A percentile compares a stretch with the other conserved stretches of the same genome.
These are phyloP conservation scores for Talaromyces pinophilus DNA, from an alignment of 2,329 filamentous ascomycete species.

Conservation along the genomic window DNA sequence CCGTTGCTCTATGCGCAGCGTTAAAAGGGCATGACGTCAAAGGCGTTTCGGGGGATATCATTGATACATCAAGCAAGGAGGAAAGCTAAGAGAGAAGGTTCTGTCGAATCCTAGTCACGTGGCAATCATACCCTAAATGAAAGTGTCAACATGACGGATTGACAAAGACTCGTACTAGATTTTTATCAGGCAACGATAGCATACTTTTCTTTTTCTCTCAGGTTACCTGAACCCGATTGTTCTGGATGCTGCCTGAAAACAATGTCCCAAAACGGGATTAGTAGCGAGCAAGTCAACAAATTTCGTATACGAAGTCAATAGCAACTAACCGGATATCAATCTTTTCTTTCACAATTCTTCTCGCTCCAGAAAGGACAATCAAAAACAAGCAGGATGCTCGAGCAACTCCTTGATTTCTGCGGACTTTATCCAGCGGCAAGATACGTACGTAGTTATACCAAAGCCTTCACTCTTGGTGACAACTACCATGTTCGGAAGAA, in stretches of 20 bases:
- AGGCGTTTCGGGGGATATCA: neutral
- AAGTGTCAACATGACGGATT: neutral
- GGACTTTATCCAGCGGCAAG: neutral
- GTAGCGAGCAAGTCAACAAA: neutral
- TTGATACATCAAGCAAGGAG: neutral
- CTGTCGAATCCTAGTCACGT: neutral
- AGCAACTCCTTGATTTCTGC: neutral
- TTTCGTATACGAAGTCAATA: neutral
- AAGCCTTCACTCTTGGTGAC: neutral
- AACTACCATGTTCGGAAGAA: neutral
- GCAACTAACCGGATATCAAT: neutral
- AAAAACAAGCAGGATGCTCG: neutral
- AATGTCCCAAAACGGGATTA: neutral
- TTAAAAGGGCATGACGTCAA: neutral
- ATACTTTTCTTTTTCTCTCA: too few species aligned
- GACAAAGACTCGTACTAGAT: neutral
- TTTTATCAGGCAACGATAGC: neutral
- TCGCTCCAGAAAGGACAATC: neutral
- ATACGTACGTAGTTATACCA: neutral
- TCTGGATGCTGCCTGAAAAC: neutral
- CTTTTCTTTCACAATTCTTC: neutral
- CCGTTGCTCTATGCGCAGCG: neutral
- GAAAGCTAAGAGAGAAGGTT: neutral
- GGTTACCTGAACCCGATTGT: too few species aligned
- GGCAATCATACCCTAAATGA: neutral